Conservation (phyloP, 148 eudicot genomes). For the Nepenthes gracilis region DNA sequence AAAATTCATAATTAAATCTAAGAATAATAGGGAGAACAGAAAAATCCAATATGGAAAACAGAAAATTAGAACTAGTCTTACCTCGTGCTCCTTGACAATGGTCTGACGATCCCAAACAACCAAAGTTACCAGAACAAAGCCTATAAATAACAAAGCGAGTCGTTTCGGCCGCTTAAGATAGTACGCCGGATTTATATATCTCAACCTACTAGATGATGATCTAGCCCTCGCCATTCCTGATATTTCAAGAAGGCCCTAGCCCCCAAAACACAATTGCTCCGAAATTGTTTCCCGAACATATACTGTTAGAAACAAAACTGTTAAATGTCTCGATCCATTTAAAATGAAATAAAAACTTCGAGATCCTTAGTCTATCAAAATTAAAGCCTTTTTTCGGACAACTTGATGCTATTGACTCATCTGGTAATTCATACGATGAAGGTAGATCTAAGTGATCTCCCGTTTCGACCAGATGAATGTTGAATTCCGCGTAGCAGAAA, state of each 20-base stretch:
- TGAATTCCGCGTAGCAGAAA: not conserved
- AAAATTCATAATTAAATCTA: not conserved
- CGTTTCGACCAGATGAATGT: not conserved
- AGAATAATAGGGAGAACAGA: not conserved
- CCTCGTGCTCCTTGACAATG: slow-evolving; percentile 71
- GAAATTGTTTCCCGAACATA: not conserved
- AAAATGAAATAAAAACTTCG: no score
- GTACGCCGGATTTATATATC: slow-evolving; percentile 80
- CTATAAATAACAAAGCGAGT: slow-evolving; percentile 57
- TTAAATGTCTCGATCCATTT: not conserved
- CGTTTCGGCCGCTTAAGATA: slow-evolving; percentile 88
- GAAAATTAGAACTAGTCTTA: slow-evolving; percentile 4
- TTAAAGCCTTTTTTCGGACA: not conserved
- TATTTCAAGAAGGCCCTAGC: not conserved
- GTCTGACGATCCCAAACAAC: slow-evolving; percentile 96
- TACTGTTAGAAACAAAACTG: not conserved
- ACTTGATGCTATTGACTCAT: no score
- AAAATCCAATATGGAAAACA: not conserved
- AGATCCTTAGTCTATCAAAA: not conserved
- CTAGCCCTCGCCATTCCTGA: slow-evolving; percentile 69
- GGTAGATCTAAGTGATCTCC: not conserved
- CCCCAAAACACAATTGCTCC: no score
- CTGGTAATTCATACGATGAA: no score
- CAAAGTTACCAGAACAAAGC: slow-evolving; percentile 46
- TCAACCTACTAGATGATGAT: slow-evolving; percentile 51